Evolutionary conservation across 805 yeast genomes (phyloP), one percentile per base, ranked within the genome.

Genomic region (Kregervanrija delftensis): DNA sequence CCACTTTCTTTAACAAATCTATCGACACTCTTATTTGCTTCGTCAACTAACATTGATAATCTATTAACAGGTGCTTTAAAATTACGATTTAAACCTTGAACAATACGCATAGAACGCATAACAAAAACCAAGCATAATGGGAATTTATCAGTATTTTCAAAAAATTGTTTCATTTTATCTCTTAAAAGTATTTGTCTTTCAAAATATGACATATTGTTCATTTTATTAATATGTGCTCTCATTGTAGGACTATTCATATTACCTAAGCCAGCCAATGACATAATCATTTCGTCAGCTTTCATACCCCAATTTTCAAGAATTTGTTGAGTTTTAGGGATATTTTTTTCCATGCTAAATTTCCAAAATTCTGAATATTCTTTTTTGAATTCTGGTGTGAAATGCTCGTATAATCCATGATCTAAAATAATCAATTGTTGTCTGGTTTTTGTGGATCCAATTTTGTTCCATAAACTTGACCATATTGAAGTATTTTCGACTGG

Each of bases 21-120:
- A 8, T 37, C 46, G 28, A 61, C 60, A 11, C 58, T 47, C 34
- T 43, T 52, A 16, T 57, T 56, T 31, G 87, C 86, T 53, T 77
- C 79, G 12, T 67, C 61, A 0, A 86, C 85, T 43, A 85, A 66
- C 30, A 81, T 57, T 46, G 79, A 80, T 51, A 85, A 64, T 46
- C 93, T 69, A 58, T 85, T 85, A n/a, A 83, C 82, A 0, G 90
- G 91, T 12, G 87, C 76, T 4, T 83, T 86, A 57, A 75, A 76
- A 33, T 65, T 66, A 51, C 77, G 78, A 58, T 86, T 85, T 50
- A 82, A 61, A 17, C 79, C 80, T 58, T 84, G 91, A 41, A 86
- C 73, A 68, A 85, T 83, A 48, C 90, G 67, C 83, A 83, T 81
- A 10, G 86, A 72, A 54, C 91, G 66, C 44, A 83, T 77, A 6